Conservation (phyloP, 306 rosid genomes). For the Rosa rugosa region DNA sequence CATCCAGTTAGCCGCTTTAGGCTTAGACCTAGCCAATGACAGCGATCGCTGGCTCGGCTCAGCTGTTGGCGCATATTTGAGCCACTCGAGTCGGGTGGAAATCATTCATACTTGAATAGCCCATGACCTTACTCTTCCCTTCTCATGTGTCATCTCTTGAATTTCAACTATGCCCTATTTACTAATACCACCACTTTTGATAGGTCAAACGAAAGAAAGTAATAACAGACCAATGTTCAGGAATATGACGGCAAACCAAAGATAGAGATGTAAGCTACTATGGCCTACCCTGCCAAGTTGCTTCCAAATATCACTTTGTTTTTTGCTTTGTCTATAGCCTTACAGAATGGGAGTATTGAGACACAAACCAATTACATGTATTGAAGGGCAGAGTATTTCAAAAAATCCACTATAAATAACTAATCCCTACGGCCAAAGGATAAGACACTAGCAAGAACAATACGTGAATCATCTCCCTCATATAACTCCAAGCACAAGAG, state of each 20-base stretch:
- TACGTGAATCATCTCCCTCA: neutral
- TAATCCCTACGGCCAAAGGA: neutral
- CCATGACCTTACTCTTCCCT: too few species aligned
- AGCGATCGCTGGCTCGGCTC: neutral
- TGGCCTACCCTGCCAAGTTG: too few species aligned
- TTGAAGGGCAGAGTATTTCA: neutral
- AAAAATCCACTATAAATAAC: neutral
- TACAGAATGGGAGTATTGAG: neutral
- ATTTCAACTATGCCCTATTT: too few species aligned
- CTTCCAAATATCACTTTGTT: neutral
- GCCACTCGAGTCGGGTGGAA: neutral
- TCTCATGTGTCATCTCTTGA: too few species aligned
- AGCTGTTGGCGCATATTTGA: neutral
- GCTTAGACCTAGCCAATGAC: too few species aligned
- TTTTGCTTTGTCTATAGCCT: neutral
- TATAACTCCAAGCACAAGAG: neutral
- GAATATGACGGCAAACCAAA: neutral
- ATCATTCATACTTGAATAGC: too few species aligned
- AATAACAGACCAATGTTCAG: neutral
- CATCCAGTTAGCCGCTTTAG: too few species aligned
- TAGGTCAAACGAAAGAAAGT: neutral
- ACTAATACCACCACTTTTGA: too few species aligned
- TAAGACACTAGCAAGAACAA: neutral
- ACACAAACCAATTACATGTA: neutral
- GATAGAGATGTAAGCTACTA: neutral